These are phyloP conservation scores for Eucalyptus regnans DNA, from an alignment of 345 rosid genomes.

Conservation along the genomic window DNA sequence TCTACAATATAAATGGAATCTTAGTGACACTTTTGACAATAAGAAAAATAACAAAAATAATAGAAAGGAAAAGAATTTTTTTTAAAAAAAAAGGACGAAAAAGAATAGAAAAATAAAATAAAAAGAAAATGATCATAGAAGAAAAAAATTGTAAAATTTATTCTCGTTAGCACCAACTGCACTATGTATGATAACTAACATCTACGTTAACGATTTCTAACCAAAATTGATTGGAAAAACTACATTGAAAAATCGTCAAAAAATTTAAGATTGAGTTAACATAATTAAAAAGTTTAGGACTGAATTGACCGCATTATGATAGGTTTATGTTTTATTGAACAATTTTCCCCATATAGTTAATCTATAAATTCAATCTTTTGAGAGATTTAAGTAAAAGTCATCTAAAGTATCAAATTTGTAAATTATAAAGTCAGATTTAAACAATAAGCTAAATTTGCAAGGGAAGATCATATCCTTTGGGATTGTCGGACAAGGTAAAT, in stretches of 20 bases:
- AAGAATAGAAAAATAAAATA: neutral
- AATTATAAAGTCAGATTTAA: neutral
- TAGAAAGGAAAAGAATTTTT: too few species aligned
- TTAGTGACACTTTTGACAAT: neutral
- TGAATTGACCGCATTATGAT: fast-evolving
- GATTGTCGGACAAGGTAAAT: neutral
- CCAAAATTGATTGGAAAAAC: fast-evolving
- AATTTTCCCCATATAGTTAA: neutral
- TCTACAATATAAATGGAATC: too few species aligned
- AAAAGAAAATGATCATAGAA: neutral
- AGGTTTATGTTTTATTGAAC: fast-evolving
- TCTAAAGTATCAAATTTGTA: neutral
- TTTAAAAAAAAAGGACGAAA: neutral
- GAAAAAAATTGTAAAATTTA: neutral
- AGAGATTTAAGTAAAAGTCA: neutral
- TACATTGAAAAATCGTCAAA: neutral
- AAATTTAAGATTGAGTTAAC: neutral
- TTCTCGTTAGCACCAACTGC: fast-evolving
- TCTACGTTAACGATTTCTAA: fast-evolving
- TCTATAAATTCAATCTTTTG: neutral
- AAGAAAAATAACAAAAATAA: neutral
- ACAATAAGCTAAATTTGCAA: neutral
- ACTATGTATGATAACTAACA: fast-evolving
- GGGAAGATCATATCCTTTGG: neutral
- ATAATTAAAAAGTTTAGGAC: fast-evolving